Conservation (phyloP, 2,329 filamentous ascomycete species). For the Fusarium algeriense region DNA sequence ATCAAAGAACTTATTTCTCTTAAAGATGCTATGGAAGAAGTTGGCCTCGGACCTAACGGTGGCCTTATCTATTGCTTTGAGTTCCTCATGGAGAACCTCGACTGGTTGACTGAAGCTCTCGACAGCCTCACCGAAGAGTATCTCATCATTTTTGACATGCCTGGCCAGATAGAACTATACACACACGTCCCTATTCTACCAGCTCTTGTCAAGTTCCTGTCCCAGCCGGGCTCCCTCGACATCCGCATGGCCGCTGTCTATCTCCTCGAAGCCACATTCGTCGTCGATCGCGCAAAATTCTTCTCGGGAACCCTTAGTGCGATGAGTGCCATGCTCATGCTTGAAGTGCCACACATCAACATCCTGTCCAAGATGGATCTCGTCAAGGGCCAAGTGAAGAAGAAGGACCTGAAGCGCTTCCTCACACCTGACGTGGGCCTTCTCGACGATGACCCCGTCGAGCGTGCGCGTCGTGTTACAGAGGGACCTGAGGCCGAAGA, state of each 20-base stretch:
- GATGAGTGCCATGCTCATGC: constrained; percentile 99
- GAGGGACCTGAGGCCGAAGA: constrained; percentile 59
- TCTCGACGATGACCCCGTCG: constrained; percentile 81
- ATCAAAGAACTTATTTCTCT: constrained; percentile 95
- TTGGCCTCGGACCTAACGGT: constrained; percentile 90
- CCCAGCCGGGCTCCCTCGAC: constrained; percentile 82
- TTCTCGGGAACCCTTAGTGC: constrained; percentile 95
- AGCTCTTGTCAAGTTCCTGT: constrained; percentile 83
- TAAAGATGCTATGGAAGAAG: constrained; percentile 96
- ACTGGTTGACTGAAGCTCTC: constrained; percentile 88
- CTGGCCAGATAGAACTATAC: constrained; percentile 98
- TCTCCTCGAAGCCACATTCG: constrained; percentile 93
- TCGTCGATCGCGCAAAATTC: constrained; percentile 96
- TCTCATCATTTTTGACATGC: constrained; percentile 98
- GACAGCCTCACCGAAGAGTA: constrained; percentile 93
- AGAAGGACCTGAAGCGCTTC: constrained; percentile 90
- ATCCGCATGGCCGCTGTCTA: constrained; percentile 94
- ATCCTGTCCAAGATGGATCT: constrained; percentile 98
- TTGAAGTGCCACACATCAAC: constrained; percentile 96
- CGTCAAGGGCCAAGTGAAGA: constrained; percentile 87
- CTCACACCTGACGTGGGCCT: constrained; percentile 86
- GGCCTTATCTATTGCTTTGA: constrained; percentile 97
- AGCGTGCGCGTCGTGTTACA: constrained; percentile 56
- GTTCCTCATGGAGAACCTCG: constrained; percentile 92
- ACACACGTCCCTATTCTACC: constrained; percentile 96